Percentiles rank a stretch among this genome's conserved stretches.
These are phyloP conservation scores for Aspergillus fijiensis DNA, from an alignment of 2,329 filamentous ascomycete genomes.

Conservation along the genomic window DNA sequence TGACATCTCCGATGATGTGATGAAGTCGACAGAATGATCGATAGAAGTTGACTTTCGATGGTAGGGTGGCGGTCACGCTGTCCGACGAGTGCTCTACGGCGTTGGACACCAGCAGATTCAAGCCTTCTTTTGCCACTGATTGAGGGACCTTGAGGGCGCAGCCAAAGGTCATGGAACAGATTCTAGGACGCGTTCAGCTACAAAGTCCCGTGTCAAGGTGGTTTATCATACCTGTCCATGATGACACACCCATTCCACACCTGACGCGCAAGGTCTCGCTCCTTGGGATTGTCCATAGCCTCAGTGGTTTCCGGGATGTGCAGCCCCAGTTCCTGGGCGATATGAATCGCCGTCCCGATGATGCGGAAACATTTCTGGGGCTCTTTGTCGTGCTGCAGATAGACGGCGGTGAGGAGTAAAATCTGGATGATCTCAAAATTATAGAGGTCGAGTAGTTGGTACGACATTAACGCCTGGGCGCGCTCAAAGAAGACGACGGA, in stretches of 20 bases:
- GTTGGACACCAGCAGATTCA: neutral
- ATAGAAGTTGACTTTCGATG: conserved; percentile 1
- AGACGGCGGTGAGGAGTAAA: neutral
- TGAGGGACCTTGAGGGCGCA: neutral
- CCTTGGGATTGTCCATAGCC: neutral
- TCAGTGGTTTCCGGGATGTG: neutral
- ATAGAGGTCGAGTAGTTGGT: neutral
- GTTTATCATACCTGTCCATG: neutral
- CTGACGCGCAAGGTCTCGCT: conserved; percentile 1
- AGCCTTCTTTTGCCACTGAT: neutral
- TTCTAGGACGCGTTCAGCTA: neutral
- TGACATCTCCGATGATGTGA: conserved; percentile 1
- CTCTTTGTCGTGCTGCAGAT: neutral
- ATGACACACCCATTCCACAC: conserved; percentile 1
- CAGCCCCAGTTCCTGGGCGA: neutral
- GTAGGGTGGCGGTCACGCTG: neutral
- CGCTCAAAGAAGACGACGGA: neutral
- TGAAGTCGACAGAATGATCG: neutral
- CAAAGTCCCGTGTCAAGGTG: no score
- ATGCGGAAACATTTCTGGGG: conserved; percentile 1
- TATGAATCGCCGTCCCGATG: neutral
- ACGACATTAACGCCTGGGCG: neutral
- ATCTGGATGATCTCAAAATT: conserved; percentile 1
- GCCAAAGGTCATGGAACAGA: conserved; percentile 3
- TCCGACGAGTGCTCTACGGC: neutral